phyloP scores from a whole-genome alignment of 2,329 filamentous ascomycete species.

The Aspergillus puulaauensis region DNA sequence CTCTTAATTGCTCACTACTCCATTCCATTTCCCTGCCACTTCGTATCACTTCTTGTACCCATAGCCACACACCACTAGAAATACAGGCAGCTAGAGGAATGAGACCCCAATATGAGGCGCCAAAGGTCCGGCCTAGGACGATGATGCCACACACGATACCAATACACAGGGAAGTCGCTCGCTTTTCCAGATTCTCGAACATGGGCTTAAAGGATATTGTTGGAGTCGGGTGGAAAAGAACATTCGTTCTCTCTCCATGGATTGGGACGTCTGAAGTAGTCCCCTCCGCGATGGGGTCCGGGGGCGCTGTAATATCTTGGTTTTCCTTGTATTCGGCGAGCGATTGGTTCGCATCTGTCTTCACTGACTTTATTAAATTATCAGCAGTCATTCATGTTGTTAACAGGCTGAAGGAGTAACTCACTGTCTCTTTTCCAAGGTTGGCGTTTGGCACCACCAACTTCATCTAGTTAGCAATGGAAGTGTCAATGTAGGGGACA shows the following conservation, averaged over 20 bases:
- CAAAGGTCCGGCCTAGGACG: constrained; percentile 75
- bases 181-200: constrained; percentile 72
- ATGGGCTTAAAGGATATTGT: constrained; percentile 87
- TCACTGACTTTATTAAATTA: constrained; percentile 52
- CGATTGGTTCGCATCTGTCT: constrained; percentile 69
- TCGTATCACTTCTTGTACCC: constrained; percentile 82
- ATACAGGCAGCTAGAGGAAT: constrained; percentile 72
- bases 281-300: constrained; percentile 77
- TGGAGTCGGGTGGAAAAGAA: constrained; percentile 92
- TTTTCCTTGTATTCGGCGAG: constrained; percentile 77
- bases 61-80: constrained; percentile 77
- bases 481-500: not conserved
- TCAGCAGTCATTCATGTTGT: not conserved
- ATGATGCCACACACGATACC: constrained; percentile 73
- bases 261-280: constrained; percentile 93
- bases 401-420: constrained; percentile 20
- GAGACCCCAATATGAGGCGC: constrained; percentile 73
- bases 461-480: constrained; percentile 38
- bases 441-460: constrained; percentile 89
- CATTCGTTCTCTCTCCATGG: constrained; percentile 92
- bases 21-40: constrained; percentile 84
- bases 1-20: constrained; percentile 81
- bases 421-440: constrained; percentile 67
- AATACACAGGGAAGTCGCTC: constrained; percentile 68
- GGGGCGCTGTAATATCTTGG: constrained; percentile 88